Conservation (phyloP, 257 asterid species). For the Avicennia marina region DNA sequence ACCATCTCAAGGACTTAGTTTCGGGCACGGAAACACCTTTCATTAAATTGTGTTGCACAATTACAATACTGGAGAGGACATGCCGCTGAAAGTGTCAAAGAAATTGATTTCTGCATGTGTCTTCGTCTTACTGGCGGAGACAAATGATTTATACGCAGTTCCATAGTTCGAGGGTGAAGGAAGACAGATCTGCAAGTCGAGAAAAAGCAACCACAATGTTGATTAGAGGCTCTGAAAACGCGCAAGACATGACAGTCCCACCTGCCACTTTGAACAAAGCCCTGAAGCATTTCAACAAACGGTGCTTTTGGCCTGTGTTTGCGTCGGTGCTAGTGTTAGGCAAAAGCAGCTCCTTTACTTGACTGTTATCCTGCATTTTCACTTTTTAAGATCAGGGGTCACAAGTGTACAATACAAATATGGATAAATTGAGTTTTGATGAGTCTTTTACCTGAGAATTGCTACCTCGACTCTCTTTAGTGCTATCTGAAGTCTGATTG, state of each 20-base stretch:
- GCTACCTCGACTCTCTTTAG: background rate
- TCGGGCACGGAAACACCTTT: too few relatives aligned
- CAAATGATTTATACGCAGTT: slow-evolving; percentile 14
- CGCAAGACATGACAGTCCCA: slow-evolving; percentile 8
- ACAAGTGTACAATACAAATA: too few relatives aligned
- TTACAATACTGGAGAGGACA: background rate
- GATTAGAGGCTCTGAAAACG: slow-evolving; percentile 17
- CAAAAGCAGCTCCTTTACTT: slow-evolving; percentile 8
- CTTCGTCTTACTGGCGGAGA: slow-evolving; percentile 18
- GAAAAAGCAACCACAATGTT: slow-evolving; percentile 12
- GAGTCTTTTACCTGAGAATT: slow-evolving; percentile 10
- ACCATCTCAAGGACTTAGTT: background rate
- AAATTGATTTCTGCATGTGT: slow-evolving; percentile 13
- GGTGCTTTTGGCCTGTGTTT: background rate
- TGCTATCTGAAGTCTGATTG: background rate
- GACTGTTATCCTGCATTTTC: slow-evolving; percentile 7
- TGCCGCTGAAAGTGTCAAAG: too few relatives aligned
- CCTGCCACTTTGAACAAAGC: slow-evolving; percentile 8
- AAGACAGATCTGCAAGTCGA: slow-evolving; percentile 15
- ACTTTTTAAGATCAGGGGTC: background rate
- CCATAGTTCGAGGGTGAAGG: slow-evolving; percentile 22
- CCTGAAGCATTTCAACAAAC: slow-evolving; percentile 4
- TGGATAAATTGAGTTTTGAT: background rate
- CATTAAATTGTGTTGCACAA: background rate
- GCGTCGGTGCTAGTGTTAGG: background rate